Conservation (phyloP, 169 alveolate species). For the Perkinsus olseni region DNA sequence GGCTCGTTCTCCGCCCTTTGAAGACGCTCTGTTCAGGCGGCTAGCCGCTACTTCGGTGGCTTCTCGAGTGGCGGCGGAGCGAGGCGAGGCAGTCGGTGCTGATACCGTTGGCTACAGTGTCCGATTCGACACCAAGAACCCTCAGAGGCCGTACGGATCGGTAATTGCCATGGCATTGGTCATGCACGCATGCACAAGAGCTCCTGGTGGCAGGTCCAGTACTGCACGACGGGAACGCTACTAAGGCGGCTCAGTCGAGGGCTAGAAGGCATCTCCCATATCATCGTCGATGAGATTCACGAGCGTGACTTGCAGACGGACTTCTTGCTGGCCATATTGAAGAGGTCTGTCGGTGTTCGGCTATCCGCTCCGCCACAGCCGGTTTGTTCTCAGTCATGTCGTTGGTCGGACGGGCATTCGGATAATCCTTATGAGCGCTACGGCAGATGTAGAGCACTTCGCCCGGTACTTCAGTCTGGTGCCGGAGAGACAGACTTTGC, state of each 20-base stretch:
- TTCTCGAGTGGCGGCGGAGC: slow-evolving; percentile 3
- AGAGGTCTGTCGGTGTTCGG: background rate
- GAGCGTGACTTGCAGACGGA: slow-evolving; percentile 41
- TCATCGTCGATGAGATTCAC: slow-evolving; percentile 48
- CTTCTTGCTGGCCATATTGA: slow-evolving; percentile 15
- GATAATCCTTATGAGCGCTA: slow-evolving; percentile 8
- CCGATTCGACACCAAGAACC: slow-evolving; percentile 1
- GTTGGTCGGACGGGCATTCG: background rate
- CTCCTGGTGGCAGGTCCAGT: background rate
- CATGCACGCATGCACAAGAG: background rate
- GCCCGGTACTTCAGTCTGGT: background rate
- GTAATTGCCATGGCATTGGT: background rate
- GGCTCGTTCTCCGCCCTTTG: too few species aligned
- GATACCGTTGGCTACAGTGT: background rate
- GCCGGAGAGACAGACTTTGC: background rate
- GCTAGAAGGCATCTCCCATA: slow-evolving; percentile 9
- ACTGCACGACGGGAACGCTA: slow-evolving; percentile 5
- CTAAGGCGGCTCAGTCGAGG: slow-evolving; percentile 7
- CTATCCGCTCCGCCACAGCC: background rate
- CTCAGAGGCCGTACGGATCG: background rate
- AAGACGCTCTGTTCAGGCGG: background rate
- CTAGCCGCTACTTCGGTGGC: slow-evolving; percentile 12
- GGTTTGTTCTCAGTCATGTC: background rate
- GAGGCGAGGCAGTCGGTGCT: background rate
- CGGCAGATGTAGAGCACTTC: background rate